Conservation (phyloP, 805 yeast genomes). For the Cyberlindnera mycetangii region DNA sequence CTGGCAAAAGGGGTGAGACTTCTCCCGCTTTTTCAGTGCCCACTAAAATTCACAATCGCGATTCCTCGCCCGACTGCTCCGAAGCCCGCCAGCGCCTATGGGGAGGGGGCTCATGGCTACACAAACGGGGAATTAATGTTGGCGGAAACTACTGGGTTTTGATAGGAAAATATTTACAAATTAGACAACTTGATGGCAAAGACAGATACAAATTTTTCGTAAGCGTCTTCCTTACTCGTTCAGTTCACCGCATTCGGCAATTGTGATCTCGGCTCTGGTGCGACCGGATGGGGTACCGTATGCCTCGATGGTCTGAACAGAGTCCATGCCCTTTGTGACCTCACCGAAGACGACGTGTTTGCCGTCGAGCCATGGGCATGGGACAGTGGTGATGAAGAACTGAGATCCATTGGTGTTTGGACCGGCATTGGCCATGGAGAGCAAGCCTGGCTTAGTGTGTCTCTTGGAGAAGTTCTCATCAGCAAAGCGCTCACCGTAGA, state of each 20-base stretch:
- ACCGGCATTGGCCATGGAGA: conserved; percentile 93
- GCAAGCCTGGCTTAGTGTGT: conserved; percentile 76
- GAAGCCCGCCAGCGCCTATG: neutral
- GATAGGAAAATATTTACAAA: no score
- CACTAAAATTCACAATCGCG: neutral
- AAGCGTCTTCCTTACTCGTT: no score
- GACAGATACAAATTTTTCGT: no score
- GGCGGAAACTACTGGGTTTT: no score
- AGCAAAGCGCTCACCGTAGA: conserved; percentile 66
- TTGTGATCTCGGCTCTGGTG: conserved; percentile 59
- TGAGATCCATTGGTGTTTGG: conserved; percentile 92
- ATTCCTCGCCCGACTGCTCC: conserved; percentile 1
- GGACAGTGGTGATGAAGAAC: conserved; percentile 81
- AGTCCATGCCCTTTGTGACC: conserved; percentile 61
- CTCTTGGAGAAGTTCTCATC: conserved; percentile 63
- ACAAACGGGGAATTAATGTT: no score
- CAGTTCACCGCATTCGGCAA: conserved; percentile 60
- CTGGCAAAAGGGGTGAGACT: neutral
- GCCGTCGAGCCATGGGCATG: conserved; percentile 77
- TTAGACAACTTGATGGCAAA: no score
- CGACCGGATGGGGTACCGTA: conserved; percentile 67
- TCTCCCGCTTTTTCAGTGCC: neutral
- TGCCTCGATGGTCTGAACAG: conserved; percentile 57
- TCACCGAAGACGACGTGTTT: conserved; percentile 79
- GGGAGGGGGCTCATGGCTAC: no score